Evolutionary conservation across 1,139 yeast genomes (phyloP).

Genomic region (Blastobotrys petasosporus): DNA sequence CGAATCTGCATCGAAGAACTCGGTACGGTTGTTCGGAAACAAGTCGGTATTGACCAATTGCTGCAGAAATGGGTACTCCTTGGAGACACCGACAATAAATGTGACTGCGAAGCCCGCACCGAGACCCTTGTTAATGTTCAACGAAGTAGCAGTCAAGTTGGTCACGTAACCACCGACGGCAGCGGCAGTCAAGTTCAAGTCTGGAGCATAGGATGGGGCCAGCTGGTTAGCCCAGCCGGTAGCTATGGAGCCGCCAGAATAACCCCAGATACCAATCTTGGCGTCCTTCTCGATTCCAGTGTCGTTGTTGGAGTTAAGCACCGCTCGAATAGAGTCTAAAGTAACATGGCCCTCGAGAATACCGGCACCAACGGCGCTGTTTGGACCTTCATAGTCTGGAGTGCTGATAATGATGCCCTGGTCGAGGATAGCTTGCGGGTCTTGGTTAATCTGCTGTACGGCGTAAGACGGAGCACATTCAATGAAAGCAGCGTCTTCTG

Average conservation of each 20-base stretch:
- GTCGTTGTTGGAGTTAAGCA: constrained; percentile 13
- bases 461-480: constrained; percentile 29
- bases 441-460: constrained; percentile 14
- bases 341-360: constrained; percentile 20
- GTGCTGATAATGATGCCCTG: constrained; percentile 20
- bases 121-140: constrained; percentile 19
- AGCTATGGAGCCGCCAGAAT: constrained; percentile 31
- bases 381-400: constrained; percentile 23
- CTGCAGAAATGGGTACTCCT: constrained; percentile 25
- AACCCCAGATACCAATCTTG: constrained; percentile 26
- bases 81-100: constrained; percentile 28
- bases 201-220: constrained; percentile 28
- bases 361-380: constrained; percentile 23
- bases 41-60: constrained; percentile 10
- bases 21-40: constrained; percentile 12
- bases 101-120: constrained; percentile 28
- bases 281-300: constrained; percentile 15
- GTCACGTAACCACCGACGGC: constrained; percentile 27
- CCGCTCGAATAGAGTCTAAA: constrained; percentile 26
- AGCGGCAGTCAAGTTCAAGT: constrained; percentile 24
- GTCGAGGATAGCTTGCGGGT: constrained; percentile 16
- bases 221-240: constrained; percentile 32
- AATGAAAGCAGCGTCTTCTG: constrained; percentile 27
- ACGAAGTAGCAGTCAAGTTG: constrained; percentile 19
- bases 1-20: constrained; percentile 14